Conservation (phyloP, 2,329 filamentous ascomycete species). For the Fusarium xyrophilum region DNA sequence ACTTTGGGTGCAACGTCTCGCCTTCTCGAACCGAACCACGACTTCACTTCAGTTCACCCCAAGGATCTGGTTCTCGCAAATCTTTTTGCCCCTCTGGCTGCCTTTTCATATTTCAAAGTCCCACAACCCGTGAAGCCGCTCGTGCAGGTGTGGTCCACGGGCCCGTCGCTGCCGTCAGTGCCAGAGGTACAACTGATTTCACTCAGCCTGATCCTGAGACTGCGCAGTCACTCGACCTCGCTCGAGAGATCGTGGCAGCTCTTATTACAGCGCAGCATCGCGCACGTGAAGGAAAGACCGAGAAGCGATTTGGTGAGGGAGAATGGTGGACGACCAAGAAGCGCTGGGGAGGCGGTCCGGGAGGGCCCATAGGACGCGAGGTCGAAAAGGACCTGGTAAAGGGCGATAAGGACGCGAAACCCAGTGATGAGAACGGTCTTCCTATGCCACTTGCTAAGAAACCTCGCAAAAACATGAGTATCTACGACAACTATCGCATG, state of each 20-base stretch:
- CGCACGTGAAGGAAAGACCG: conserved; percentile 62
- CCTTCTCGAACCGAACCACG: conserved; percentile 65
- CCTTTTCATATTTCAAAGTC: conserved; percentile 66
- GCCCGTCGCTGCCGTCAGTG: conserved; percentile 66
- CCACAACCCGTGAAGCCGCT: conserved; percentile 65
- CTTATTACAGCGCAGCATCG: conserved; percentile 70
- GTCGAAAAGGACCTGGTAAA: conserved; percentile 56
- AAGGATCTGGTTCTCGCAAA: conserved; percentile 47
- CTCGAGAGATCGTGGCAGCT: conserved; percentile 65
- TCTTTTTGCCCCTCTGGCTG: conserved; percentile 67
- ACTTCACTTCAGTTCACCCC: conserved; percentile 58
- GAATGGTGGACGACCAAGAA: conserved; percentile 68
- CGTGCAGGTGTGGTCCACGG: conserved; percentile 67
- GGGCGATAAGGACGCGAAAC: conserved; percentile 55
- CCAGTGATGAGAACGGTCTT: conserved; percentile 37
- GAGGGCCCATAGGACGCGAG: conserved; percentile 69
- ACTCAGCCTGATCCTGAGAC: conserved; percentile 50
- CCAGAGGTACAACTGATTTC: conserved; percentile 63
- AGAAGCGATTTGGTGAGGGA: conserved; percentile 63
- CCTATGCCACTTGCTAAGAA: conserved; percentile 52
- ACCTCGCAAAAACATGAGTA: conserved; percentile 60
- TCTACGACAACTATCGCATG: conserved; percentile 71
- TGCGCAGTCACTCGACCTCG: conserved; percentile 69
- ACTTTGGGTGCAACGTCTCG: conserved; percentile 69
- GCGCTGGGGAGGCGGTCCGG: conserved; percentile 68